Evolutionary conservation across 2,329 filamentous ascomycete genomes (phyloP).

Genomic region (Cladophialophora bantiana): DNA sequence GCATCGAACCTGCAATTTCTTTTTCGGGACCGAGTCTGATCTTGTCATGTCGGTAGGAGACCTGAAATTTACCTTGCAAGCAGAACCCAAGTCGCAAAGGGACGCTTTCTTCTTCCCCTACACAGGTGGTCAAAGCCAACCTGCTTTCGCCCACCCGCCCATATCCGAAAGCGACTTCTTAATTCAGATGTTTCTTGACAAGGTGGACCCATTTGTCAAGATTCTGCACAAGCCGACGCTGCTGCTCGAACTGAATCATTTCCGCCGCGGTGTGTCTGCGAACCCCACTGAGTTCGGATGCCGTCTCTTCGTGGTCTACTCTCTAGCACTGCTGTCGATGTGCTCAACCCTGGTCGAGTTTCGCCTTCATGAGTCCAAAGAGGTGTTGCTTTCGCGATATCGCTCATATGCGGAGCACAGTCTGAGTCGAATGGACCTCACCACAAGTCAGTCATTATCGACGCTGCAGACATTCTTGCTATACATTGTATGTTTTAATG

Average conservation of each 20-base stretch:
- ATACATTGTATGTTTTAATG: constrained; percentile 21
- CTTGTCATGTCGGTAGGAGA: constrained; percentile 13
- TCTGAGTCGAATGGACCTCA: constrained; percentile 21
- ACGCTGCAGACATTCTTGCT: constrained; percentile 23
- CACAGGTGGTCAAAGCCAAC: not conserved
- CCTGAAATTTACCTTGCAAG: constrained; percentile 19
- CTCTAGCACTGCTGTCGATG: constrained; percentile 18
- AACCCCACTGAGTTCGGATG: constrained; percentile 10
- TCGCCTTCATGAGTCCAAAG: constrained; percentile 21
- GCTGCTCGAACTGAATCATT: constrained; percentile 24
- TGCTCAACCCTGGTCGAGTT: constrained; percentile 17
- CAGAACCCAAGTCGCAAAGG: constrained; percentile 12
- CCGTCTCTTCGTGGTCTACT: constrained; percentile 19
- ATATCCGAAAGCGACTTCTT: constrained; percentile 21
- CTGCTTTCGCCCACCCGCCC: constrained; percentile 9
- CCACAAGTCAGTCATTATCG: constrained; percentile 20
- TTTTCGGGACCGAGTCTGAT: constrained; percentile 1
- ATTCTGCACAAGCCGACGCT: constrained; percentile 26
- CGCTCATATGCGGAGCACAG: constrained; percentile 18
- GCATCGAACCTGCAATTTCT: not conserved
- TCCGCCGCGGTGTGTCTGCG: constrained; percentile 16
- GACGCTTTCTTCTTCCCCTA: constrained; percentile 16
- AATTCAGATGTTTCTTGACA: constrained; percentile 22
- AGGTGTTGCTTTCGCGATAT: constrained; percentile 14
- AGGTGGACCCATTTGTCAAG: constrained; percentile 24